Evolutionary conservation across 2,329 filamentous ascomycete genomes (phyloP).

Genomic region (Rhytidhysteron rufulum): DNA sequence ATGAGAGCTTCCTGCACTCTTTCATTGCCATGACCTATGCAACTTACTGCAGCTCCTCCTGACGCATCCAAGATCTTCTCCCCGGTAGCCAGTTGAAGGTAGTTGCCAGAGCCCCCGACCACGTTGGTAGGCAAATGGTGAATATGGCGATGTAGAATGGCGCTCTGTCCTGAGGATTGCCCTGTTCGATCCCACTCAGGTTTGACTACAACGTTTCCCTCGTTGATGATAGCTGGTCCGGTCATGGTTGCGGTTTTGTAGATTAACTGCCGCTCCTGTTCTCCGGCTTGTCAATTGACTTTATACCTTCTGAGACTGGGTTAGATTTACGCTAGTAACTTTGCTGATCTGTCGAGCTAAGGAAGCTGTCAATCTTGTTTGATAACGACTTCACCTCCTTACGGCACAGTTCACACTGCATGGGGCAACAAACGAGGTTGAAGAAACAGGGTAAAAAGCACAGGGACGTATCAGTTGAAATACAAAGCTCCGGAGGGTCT

Average conservation of each 20-base stretch:
- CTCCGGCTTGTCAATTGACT: too few species aligned
- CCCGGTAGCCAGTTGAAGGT: slow-evolving; percentile 53
- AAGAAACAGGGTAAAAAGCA: too few species aligned
- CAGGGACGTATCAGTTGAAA: too few species aligned
- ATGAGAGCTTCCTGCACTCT: slow-evolving; percentile 59
- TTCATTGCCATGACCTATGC: slow-evolving; percentile 63
- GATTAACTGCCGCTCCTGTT: background rate
- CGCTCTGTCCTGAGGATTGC: slow-evolving; percentile 5
- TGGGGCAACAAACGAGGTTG: too few species aligned
- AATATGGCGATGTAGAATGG: slow-evolving; percentile 53
- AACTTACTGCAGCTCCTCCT: slow-evolving; percentile 68
- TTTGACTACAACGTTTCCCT: background rate
- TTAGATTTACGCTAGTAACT: too few species aligned
- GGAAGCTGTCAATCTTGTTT: too few species aligned
- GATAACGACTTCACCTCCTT: too few species aligned
- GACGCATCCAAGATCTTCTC: slow-evolving; percentile 66
- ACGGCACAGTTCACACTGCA: too few species aligned
- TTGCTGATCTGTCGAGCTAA: too few species aligned
- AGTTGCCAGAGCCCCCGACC: slow-evolving; percentile 48
- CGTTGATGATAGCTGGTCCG: background rate
- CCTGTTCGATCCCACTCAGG: background rate
- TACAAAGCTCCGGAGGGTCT: too few species aligned
- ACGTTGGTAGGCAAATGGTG: slow-evolving; percentile 46
- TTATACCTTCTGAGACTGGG: too few species aligned
- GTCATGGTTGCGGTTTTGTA: slow-evolving; percentile 1